phyloP scores from a whole-genome alignment of 2,329 filamentous ascomycete genomes.

The Chaetomium sp. region DNA sequence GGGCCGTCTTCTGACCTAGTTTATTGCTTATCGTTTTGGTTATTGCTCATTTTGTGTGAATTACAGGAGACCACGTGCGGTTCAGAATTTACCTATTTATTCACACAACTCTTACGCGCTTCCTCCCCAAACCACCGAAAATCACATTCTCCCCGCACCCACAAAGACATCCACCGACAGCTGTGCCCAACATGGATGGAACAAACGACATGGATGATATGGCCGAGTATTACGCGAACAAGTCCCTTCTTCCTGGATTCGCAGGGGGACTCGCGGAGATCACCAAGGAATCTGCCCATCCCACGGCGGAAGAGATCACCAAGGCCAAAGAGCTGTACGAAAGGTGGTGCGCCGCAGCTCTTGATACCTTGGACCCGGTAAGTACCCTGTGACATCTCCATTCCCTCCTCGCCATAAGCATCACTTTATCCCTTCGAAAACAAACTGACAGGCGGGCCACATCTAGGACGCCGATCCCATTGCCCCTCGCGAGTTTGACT shows the following conservation, averaged over 20 bases:
- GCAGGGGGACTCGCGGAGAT: too few species aligned
- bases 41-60: not conserved
- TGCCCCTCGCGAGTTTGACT: not conserved
- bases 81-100: not conserved
- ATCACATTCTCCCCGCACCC: not conserved
- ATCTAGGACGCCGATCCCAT: not conserved
- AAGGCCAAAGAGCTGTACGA: too few species aligned
- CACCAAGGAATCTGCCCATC: too few species aligned
- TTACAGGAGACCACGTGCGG: not conserved
- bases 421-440: not conserved
- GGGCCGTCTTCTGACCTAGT: not conserved
- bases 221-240: not conserved
- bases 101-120: not conserved
- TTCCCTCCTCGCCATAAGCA: not conserved
- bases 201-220: too few species aligned
- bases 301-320: too few species aligned
- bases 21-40: not conserved
- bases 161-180: not conserved
- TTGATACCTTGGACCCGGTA: too few species aligned
- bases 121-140: not conserved
- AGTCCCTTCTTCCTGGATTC: too few species aligned
- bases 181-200: not conserved
- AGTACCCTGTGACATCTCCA: too few species aligned
- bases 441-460: not conserved
- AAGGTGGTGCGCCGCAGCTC: too few species aligned